Evolutionary conservation across 768 basidiomycete genomes (phyloP).

Genomic region (Arthromyces matolae): DNA sequence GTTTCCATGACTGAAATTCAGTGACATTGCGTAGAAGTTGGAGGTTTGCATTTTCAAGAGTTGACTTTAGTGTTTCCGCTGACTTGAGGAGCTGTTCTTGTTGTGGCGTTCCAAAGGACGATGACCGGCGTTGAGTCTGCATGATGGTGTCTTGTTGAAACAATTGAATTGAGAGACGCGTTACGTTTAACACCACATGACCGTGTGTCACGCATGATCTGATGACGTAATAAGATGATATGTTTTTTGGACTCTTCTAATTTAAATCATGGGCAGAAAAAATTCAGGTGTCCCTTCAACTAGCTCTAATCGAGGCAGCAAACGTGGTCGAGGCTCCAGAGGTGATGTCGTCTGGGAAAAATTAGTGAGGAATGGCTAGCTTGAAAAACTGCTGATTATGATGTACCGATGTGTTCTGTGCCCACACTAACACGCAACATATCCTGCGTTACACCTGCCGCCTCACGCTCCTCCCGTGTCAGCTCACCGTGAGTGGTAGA

Average conservation of each 20-base stretch:
- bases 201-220: not conserved
- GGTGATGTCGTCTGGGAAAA: no score
- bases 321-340: constrained; percentile 28
- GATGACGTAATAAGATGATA: not conserved
- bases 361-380: no score
- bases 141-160: constrained; percentile 2
- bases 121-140: constrained; percentile 5
- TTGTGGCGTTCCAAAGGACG: constrained; percentile 22
- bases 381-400: no score
- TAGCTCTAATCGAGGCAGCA: constrained; percentile 32
- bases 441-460: no score
- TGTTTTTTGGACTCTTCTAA: not conserved
- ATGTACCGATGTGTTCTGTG: no score
- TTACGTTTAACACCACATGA: constrained; percentile 3
- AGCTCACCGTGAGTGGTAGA: no score
- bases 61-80: constrained; percentile 29
- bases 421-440: no score
- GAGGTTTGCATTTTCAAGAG: constrained; percentile 34
- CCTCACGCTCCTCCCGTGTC: no score
- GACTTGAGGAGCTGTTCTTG: constrained; percentile 32
- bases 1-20: constrained; percentile 33
- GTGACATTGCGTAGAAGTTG: constrained; percentile 34
- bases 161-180: no score
- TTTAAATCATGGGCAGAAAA: constrained; percentile 42
- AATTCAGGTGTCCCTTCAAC: constrained; percentile 27